Evolutionary conservation across 495 filamentous ascomycete genomes (phyloP).

Genomic region (Aspergillus bertholletiae): DNA sequence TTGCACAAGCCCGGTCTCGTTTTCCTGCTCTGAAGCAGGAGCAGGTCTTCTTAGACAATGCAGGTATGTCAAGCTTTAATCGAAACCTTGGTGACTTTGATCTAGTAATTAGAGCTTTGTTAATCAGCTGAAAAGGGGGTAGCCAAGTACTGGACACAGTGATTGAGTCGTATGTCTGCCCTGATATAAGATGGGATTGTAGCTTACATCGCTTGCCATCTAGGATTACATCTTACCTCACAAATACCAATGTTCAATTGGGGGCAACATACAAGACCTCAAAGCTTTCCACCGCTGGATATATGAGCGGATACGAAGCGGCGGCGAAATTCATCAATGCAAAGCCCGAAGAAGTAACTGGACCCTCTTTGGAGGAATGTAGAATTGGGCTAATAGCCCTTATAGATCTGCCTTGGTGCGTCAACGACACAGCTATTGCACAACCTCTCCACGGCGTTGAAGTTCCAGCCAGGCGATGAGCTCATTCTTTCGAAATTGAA

Average conservation of each 20-base stretch:
- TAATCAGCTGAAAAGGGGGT: conserved; percentile 42
- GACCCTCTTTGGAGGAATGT: neutral
- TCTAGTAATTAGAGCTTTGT: neutral
- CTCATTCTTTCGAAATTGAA: conserved; percentile 64
- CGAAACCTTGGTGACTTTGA: neutral
- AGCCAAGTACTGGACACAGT: conserved; percentile 64
- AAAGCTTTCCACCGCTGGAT: conserved; percentile 51
- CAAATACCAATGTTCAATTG: conserved; percentile 68
- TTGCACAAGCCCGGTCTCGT: conserved; percentile 49
- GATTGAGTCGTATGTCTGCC: conserved; percentile 54
- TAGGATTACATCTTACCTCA: conserved; percentile 63
- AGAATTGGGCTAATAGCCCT: conserved; percentile 1
- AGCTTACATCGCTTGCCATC: neutral
- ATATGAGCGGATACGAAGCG: conserved; percentile 52
- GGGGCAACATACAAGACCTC: conserved; percentile 60
- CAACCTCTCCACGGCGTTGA: conserved; percentile 61
- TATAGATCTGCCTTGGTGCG: conserved; percentile 46
- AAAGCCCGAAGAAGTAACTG: conserved; percentile 51
- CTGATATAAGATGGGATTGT: neutral
- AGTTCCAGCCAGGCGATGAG: conserved; percentile 57
- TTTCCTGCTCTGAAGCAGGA: conserved; percentile 65
- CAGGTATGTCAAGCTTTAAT: conserved; percentile 23
- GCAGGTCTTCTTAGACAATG: conserved; percentile 73
- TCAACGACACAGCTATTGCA: conserved; percentile 72
- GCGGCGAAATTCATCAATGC: conserved; percentile 69